Evolutionary conservation across 1,139 yeast species (phyloP).

Genomic region (Pichia sp.): DNA sequence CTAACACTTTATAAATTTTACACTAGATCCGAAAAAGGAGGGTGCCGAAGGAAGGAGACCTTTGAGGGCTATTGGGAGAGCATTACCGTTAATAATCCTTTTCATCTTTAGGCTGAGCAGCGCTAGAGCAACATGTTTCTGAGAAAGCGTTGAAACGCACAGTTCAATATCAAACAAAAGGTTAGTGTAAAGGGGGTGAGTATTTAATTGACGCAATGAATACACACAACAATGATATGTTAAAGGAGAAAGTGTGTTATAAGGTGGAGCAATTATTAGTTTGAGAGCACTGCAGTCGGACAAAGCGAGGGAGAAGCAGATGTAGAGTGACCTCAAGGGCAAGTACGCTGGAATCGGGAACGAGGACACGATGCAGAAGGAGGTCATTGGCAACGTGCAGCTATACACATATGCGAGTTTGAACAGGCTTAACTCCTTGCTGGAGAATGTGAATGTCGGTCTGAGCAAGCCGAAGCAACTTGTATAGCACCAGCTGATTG

Average conservation of each 20-base stretch:
- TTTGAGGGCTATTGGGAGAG: too few species aligned
- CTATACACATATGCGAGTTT: conserved; percentile 73
- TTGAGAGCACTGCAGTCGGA: not conserved
- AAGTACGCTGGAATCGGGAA: conserved; percentile 71
- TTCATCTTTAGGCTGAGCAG: too few species aligned
- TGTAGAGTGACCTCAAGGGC: conserved; percentile 55
- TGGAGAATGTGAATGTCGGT: conserved; percentile 64
- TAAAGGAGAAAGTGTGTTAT: not conserved
- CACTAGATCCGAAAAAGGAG: too few species aligned
- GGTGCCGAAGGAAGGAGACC: too few species aligned
- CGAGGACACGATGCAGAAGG: conserved; percentile 59
- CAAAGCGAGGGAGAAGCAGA: conserved; percentile 50
- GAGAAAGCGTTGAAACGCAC: too few species aligned
- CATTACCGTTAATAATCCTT: too few species aligned
- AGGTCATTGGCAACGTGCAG: conserved; percentile 59
- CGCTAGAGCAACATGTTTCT: too few species aligned
- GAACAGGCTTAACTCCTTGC: conserved; percentile 62
- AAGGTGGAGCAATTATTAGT: not conserved
- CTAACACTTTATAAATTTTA: too few species aligned
- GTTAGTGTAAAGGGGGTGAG: too few species aligned
- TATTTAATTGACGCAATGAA: too few species aligned
- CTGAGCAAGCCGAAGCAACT: conserved; percentile 50
- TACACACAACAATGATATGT: too few species aligned
- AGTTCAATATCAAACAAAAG: too few species aligned
- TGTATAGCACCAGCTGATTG: conserved; percentile 50